Evolutionary conservation across 306 rosid genomes (phyloP).

Genomic region (Pueraria montana): DNA sequence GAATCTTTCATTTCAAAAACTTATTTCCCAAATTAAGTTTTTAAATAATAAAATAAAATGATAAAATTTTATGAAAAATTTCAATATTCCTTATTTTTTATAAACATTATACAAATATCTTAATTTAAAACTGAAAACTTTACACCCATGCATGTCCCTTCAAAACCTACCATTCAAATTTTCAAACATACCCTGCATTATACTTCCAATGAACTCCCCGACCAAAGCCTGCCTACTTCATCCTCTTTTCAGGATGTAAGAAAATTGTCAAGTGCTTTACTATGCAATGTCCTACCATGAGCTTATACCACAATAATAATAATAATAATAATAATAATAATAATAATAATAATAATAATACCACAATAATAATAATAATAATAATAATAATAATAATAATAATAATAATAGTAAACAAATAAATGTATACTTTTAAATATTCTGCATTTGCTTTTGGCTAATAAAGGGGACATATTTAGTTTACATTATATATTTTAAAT

Average conservation of each 20-base stretch:
- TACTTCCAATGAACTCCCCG: background rate
- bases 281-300: background rate
- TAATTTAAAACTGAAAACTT: background rate
- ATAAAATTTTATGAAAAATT: background rate
- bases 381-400: too few species aligned
- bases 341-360: too few species aligned
- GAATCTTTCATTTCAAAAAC: background rate
- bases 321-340: too few species aligned
- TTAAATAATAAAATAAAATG: background rate
- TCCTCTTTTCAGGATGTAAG: too few species aligned
- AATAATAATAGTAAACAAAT: too few species aligned
- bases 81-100: background rate
- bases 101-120: background rate
- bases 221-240: background rate
- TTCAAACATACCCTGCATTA: background rate
- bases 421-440: background rate
- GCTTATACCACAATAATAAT: too few species aligned
- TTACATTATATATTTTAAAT: background rate
- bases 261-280: background rate
- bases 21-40: background rate
- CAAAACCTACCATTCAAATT: background rate
- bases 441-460: background rate
- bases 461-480: background rate
- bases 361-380: too few species aligned
- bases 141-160: background rate